Conservation (phyloP, 192 early-diverging fungal species). For the Backusella mclennaniae region DNA sequence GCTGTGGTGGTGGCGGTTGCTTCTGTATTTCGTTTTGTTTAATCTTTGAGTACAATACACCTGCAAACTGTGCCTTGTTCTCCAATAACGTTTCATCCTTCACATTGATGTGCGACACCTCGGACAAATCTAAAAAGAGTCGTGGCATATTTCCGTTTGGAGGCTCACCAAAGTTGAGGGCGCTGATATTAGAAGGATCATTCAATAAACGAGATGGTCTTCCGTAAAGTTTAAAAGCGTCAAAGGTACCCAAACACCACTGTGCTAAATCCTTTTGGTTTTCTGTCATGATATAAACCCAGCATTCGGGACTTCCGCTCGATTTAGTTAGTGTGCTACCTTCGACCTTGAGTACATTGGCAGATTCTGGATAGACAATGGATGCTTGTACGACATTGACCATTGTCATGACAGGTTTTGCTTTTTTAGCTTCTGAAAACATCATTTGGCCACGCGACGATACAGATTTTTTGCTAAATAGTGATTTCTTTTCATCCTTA, state of each 20-base stretch:
- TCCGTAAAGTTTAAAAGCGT: conserved; percentile 48
- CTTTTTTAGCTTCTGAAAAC: conserved; percentile 52
- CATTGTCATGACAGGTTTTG: conserved; percentile 52
- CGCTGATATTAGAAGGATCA: conserved; percentile 21
- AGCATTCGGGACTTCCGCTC: neutral
- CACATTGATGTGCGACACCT: conserved; percentile 14
- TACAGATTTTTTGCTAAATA: conserved; percentile 40
- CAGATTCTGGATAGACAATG: conserved; percentile 52
- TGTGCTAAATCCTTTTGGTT: conserved; percentile 35
- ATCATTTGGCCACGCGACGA: conserved; percentile 49
- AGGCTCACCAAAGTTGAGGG: conserved; percentile 28
- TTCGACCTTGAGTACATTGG: conserved; percentile 41
- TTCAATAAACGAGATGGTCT: conserved; percentile 36
- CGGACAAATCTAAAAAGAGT: conserved; percentile 30
- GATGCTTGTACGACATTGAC: conserved; percentile 57
- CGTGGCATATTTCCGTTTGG: conserved; percentile 9
- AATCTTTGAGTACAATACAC: neutral
- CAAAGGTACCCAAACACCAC: conserved; percentile 41
- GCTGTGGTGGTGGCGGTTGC: neutral
- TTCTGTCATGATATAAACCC: conserved; percentile 31
- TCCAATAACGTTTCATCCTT: conserved; percentile 1
- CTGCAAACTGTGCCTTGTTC: conserved; percentile 8
- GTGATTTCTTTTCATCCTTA: conserved; percentile 42
- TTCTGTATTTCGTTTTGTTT: neutral
- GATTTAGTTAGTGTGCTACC: conserved; percentile 19